Evolutionary conservation across 2,329 filamentous ascomycete genomes (phyloP).

Genomic region (Saccharata proteae): DNA sequence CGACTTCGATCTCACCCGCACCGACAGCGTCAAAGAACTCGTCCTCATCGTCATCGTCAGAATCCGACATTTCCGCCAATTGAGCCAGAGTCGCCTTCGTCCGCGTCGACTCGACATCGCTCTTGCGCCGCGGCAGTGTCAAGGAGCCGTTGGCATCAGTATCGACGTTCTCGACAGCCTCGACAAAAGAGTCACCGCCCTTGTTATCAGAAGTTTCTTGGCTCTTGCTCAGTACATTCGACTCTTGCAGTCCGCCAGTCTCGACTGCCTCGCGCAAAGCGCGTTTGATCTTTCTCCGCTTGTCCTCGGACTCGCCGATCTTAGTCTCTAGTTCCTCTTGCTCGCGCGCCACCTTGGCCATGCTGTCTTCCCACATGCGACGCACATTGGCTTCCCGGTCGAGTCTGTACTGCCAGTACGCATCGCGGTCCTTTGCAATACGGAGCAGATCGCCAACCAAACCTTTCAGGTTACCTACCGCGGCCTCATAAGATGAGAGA

Average conservation of each 20-base stretch:
- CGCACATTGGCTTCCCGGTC: slow-evolving; percentile 86
- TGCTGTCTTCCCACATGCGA: slow-evolving; percentile 97
- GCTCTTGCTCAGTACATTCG: too few species aligned
- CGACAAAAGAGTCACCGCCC: slow-evolving; percentile 19
- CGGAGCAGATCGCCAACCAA: slow-evolving; percentile 78
- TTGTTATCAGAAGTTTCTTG: slow-evolving; percentile 10
- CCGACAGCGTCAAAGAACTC: slow-evolving; percentile 98
- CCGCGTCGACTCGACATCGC: slow-evolving; percentile 27
- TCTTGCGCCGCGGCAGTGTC: slow-evolving; percentile 10
- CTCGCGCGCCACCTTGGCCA: slow-evolving; percentile 91
- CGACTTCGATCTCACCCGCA: slow-evolving; percentile 76
- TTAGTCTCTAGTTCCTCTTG: slow-evolving; percentile 83
- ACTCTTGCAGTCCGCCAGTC: slow-evolving; percentile 31
- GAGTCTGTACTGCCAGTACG: slow-evolving; percentile 92
- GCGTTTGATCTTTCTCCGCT: slow-evolving; percentile 78
- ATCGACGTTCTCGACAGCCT: slow-evolving; percentile 10
- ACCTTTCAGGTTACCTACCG: slow-evolving; percentile 74
- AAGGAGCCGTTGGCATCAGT: slow-evolving; percentile 13
- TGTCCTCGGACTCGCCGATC: slow-evolving; percentile 81
- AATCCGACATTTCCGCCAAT: slow-evolving; percentile 52
- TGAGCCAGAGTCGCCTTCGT: slow-evolving; percentile 58
- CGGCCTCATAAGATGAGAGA: slow-evolving; percentile 73
- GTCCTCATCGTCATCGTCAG: slow-evolving; percentile 69
- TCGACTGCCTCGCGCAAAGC: slow-evolving; percentile 78
- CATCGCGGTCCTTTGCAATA: slow-evolving; percentile 86